Percentiles rank a stretch among this genome's conserved stretches.
Evolutionary conservation across 139 green algal species (phyloP).

Genomic region (Chlamydomonas eustigma): DNA sequence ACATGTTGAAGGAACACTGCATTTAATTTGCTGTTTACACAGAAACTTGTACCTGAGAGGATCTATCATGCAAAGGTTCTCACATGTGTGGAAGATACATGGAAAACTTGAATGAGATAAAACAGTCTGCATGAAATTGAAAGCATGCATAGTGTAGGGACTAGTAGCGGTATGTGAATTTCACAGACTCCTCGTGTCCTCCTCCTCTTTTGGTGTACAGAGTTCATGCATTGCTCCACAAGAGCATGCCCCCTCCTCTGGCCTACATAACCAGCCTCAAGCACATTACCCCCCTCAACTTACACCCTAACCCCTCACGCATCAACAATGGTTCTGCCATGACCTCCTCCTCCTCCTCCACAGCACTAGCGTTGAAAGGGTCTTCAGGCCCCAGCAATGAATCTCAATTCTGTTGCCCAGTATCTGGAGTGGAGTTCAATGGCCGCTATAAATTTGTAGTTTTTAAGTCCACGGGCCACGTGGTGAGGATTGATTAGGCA

Average conservation of each 20-base stretch:
- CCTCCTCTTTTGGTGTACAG: constrained; percentile 9
- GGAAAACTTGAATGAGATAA: no score
- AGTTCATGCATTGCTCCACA: constrained; percentile 58
- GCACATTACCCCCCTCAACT: constrained; percentile 51
- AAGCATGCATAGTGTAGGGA: no score
- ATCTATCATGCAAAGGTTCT: no score
- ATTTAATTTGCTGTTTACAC: no score
- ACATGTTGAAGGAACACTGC: constrained; percentile 55
- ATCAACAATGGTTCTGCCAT: background rate
- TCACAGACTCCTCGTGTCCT: no score
- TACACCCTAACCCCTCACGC: background rate
- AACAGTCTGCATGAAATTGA: no score
- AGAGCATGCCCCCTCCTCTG: constrained; percentile 57
- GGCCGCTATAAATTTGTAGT: constrained; percentile 57
- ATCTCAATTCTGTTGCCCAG: constrained; percentile 61
- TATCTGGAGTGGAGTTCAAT: constrained; percentile 63
- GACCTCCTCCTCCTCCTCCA: no score
- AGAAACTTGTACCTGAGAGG: no score
- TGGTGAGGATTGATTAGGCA: no score
- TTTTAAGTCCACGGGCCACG: constrained; percentile 44
- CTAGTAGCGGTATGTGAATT: no score
- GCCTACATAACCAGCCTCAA: constrained; percentile 71
- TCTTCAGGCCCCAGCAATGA: constrained; percentile 17
- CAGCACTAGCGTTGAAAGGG: background rate
- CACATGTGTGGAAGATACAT: no score